These are phyloP conservation scores for Austroboletus eburneus DNA, from an alignment of 768 basidiomycete species.

Conservation along the genomic window DNA sequence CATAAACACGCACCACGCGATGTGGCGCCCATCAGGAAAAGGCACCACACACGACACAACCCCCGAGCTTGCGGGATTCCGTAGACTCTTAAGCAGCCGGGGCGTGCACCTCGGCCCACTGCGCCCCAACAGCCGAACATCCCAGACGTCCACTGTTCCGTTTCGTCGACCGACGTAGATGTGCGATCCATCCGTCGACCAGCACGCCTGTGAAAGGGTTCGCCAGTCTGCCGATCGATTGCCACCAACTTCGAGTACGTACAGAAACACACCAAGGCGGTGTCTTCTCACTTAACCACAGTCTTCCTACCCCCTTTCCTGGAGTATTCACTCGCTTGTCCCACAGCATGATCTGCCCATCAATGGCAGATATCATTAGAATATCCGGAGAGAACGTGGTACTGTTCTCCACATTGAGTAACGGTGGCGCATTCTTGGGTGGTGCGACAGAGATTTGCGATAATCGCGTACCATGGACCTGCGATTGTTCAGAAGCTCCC, in stretches of 20 bases:
- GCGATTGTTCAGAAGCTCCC: conserved; percentile 19
- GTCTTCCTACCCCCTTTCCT: conserved; percentile 71
- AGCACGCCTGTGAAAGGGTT: conserved; percentile 67
- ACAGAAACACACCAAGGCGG: conserved; percentile 97
- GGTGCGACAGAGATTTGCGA: conserved; percentile 41
- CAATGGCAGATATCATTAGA: conserved; percentile 84
- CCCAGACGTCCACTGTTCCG: conserved; percentile 91
- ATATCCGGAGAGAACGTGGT: conserved; percentile 73
- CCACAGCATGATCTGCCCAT: conserved; percentile 91
- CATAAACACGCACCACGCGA: conserved; percentile 68
- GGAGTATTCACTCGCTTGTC: conserved; percentile 69
- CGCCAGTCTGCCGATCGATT: conserved; percentile 3
- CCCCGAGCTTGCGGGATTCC: conserved; percentile 85
- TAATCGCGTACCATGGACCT: conserved; percentile 21
- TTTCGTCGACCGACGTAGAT: conserved; percentile 90
- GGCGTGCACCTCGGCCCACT: conserved; percentile 63
- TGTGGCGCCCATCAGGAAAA: conserved; percentile 88
- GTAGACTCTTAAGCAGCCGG: conserved; percentile 72
- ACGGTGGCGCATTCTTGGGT: conserved; percentile 73
- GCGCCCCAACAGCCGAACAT: conserved; percentile 76
- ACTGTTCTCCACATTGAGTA: conserved; percentile 60
- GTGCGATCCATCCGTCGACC: conserved; percentile 85
- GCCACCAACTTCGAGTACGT: conserved; percentile 32
- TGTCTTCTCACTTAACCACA: conserved; percentile 89
- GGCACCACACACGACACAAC: conserved; percentile 88